phyloP scores from a whole-genome alignment of 768 basidiomycete genomes.

The Dacryopinax primogenitus region DNA sequence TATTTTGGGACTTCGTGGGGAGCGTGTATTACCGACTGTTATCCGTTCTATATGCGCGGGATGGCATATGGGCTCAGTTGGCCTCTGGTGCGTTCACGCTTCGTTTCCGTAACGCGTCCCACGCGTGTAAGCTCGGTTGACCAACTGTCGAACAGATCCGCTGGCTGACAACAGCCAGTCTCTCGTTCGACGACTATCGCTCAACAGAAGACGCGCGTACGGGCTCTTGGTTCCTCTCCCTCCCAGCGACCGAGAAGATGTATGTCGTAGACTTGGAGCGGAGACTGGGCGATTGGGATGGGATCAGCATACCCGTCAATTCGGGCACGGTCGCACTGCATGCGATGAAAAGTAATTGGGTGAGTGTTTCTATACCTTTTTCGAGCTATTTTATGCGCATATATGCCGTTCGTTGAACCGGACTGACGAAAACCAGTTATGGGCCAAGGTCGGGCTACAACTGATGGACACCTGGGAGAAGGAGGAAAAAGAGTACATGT shows the following conservation, averaged over 20 bases:
- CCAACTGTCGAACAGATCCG: neutral
- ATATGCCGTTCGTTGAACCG: too few relatives aligned
- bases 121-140: neutral
- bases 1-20: neutral
- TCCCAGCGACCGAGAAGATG: neutral
- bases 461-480: too few relatives aligned
- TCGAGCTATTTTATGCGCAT: too few relatives aligned
- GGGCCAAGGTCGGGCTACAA: too few relatives aligned
- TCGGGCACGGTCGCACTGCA: neutral
- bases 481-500: too few relatives aligned
- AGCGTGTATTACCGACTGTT: neutral
- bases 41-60: neutral
- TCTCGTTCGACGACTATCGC: neutral
- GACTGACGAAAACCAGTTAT: too few relatives aligned
- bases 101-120: neutral
- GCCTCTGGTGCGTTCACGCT: neutral
- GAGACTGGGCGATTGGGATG: neutral
- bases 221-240: neutral
- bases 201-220: neutral
- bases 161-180: neutral
- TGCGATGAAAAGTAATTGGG: neutral
- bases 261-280: neutral
- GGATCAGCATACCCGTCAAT: neutral
- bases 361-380: neutral
- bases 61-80: neutral